Percentiles rank a stretch among this genome's conserved stretches.
phyloP scores from a whole-genome alignment of 192 early-diverging fungal species.

The Umbelopsis ramanniana region DNA sequence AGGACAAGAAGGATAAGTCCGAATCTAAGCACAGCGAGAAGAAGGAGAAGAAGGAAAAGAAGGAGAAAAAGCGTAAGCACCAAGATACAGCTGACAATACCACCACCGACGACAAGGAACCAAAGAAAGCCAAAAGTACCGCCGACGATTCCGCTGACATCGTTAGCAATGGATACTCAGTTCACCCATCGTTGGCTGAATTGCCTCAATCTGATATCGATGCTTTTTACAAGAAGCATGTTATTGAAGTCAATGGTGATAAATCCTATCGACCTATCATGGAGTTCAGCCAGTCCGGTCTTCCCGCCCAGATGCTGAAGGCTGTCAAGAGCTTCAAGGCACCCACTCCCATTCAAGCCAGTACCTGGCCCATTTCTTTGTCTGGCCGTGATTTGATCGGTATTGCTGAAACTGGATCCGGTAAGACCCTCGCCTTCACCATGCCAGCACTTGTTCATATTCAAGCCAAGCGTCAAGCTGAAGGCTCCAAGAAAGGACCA shows the following conservation, averaged over 20 bases:
- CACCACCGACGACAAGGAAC: conserved; percentile 22
- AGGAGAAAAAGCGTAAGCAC: conserved; percentile 31
- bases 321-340: conserved; percentile 71
- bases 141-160: conserved; percentile 1
- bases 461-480: conserved; percentile 62
- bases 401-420: conserved; percentile 96
- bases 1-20: conserved; percentile 32
- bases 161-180: conserved; percentile 30
- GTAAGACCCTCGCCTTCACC: conserved; percentile 94
- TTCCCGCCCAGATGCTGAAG: conserved; percentile 68
- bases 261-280: conserved; percentile 68
- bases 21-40: conserved; percentile 31
- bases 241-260: conserved; percentile 53
- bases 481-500: conserved; percentile 53
- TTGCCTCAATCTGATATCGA: conserved; percentile 37
- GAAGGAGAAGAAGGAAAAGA: conserved; percentile 44
- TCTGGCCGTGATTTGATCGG: conserved; percentile 86
- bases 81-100: conserved; percentile 29
- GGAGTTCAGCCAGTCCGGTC: conserved; percentile 75
- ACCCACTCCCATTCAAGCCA: conserved; percentile 94
- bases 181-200: conserved; percentile 23
- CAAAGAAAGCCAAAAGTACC: conserved; percentile 9
- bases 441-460: conserved; percentile 89
- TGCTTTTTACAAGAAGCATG: conserved; percentile 53
- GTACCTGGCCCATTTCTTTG: conserved; percentile 89